These are phyloP conservation scores for Nakaseomyces kungkrabaensis DNA, from an alignment of 1,139 yeast genomes.

Conservation along the genomic window DNA sequence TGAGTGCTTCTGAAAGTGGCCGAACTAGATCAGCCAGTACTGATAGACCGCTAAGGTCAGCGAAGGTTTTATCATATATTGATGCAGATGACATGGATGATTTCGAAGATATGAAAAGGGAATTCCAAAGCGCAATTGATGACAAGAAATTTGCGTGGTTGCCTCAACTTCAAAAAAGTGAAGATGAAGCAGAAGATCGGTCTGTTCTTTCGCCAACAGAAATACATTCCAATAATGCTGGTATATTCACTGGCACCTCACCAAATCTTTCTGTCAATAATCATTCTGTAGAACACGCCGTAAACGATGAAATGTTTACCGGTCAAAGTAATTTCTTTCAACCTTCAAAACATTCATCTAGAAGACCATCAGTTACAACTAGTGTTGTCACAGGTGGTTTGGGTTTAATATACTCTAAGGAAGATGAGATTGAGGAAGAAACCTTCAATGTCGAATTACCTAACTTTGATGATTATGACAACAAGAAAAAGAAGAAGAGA, in stretches of 20 bases:
- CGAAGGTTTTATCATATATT: conserved; percentile 21
- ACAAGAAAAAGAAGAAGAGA: conserved; percentile 5
- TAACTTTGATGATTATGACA: conserved; percentile 17
- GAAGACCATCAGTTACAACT: not conserved
- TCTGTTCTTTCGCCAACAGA: not conserved
- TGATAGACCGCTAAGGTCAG: conserved; percentile 18
- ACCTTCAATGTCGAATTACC: conserved; percentile 14
- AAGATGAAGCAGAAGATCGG: not conserved
- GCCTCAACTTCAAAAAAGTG: conserved; percentile 14
- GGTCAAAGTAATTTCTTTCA: not conserved
- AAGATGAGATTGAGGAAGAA: conserved; percentile 7
- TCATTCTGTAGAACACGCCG: not conserved
- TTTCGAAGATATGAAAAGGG: conserved; percentile 26
- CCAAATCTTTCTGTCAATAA: not conserved
- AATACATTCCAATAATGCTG: not conserved
- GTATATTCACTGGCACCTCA: not conserved
- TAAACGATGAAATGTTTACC: not conserved
- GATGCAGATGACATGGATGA: conserved; percentile 28
- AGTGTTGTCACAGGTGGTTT: not conserved
- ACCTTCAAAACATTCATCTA: not conserved
- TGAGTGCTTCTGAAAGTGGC: conserved; percentile 1
- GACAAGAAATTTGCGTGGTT: conserved; percentile 24
- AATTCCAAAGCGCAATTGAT: conserved; percentile 20
- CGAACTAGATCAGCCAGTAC: conserved; percentile 3
- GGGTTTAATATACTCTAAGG: conserved; percentile 3